These are phyloP conservation scores for Aspergillus funiculosus DNA, from an alignment of 495 filamentous ascomycete genomes.

Conservation along the genomic window DNA sequence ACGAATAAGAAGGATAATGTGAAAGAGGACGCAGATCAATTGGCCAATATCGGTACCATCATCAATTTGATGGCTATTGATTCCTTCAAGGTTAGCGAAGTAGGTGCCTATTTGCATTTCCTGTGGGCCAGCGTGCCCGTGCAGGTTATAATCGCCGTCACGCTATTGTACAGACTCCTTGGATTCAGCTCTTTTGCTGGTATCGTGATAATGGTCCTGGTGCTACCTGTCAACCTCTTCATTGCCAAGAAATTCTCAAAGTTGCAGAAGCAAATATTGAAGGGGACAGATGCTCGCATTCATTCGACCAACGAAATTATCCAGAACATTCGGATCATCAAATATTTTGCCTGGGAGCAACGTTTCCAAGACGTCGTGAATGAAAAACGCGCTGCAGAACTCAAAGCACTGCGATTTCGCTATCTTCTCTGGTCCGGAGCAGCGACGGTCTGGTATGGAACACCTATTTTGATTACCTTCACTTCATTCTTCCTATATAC, in stretches of 20 bases:
- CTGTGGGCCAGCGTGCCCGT: conserved; percentile 80
- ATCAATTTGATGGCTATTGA: conserved; percentile 99
- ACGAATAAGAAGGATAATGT: conserved; percentile 35
- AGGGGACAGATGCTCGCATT: conserved; percentile 92
- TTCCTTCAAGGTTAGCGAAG: conserved; percentile 95
- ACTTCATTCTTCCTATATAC: conserved; percentile 94
- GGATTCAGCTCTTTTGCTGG: conserved; percentile 92
- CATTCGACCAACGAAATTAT: conserved; percentile 95
- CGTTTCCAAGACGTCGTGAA: conserved; percentile 82
- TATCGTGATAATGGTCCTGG: conserved; percentile 81
- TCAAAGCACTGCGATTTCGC: conserved; percentile 68
- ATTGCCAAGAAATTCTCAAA: conserved; percentile 78
- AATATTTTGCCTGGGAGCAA: conserved; percentile 98
- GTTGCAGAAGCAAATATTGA: conserved; percentile 85
- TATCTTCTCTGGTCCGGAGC: conserved; percentile 90
- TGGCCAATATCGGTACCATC: conserved; percentile 90
- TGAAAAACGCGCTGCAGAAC: conserved; percentile 76
- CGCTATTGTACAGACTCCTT: conserved; percentile 80
- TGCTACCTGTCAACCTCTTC: conserved; percentile 81
- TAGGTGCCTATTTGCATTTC: conserved; percentile 88
- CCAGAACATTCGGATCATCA: conserved; percentile 98
- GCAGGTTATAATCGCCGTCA: conserved; percentile 67
- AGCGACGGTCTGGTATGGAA: conserved; percentile 93
- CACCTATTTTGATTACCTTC: conserved; percentile 91
- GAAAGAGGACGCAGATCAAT: conserved; percentile 50